Base-by-base conservation (phyloP, 768 basidiomycete species). In the Panaeolus cyanescens region DNA sequence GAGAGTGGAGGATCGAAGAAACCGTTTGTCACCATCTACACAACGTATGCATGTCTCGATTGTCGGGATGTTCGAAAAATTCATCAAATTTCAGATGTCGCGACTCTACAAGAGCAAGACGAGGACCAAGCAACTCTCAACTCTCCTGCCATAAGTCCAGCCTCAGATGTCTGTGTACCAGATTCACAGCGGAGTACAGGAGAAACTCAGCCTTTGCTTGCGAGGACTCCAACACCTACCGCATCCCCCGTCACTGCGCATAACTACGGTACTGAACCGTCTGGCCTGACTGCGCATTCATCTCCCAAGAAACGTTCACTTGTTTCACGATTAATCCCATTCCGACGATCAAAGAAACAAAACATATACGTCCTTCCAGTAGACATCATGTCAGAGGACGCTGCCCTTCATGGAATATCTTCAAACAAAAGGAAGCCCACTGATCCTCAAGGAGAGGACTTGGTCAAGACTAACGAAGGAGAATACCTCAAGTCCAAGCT, bases 401-500 rank as follows among this genome's bases (percentile, higher is more conserved):
- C 74, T 33, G 67, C 67, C 8, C 61, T 74, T 42, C 71, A 74
- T 45, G 66, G 67, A 5, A 64, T 69, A 6, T 62, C 59, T 54
- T 64, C 61, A 20, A 55, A 56, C 30, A 64, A 60, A 56, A 66
- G 61, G 45, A 72, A 67, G 25, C 60, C 63, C 34, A 66, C 67
- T 56, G 60, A 65, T n/a, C 42, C 58, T 25, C 30, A 59, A 34
- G 64, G 67, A 30, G 60, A 70, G n/a, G 64, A 70, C 33, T 67
- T 59, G 22, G 58, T 77, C 36, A 80, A 80, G 31, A 79, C 75
- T 33, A 82, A 80, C 54, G 93, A 93, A 74, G 83, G 84, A 28
- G 85, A 86, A 62, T 96, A 96, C 74, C 79, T 96, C 36, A 89
- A 84, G 67, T 93, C 93, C 5, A 94, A 90, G 71, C 68, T 95